Evolutionary conservation across 805 yeast genomes (phyloP).

Genomic region (Cyberlindnera maritima): DNA sequence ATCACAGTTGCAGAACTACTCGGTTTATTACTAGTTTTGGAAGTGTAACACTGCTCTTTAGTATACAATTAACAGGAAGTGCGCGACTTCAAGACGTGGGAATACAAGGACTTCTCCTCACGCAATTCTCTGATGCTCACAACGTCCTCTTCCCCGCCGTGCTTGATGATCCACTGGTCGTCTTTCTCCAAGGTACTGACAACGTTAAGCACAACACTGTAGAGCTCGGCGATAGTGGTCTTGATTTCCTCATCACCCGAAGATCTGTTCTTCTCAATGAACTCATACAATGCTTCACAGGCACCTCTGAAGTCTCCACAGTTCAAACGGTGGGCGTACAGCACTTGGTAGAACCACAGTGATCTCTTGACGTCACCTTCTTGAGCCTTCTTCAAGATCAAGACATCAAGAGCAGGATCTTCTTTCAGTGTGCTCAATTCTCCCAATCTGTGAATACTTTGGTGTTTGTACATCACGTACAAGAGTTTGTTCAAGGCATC

Average conservation of each 20-base stretch:
- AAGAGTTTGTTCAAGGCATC: conserved; percentile 35
- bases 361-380: conserved; percentile 30
- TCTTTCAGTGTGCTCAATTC: conserved; percentile 44
- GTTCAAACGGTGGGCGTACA: conserved; percentile 49
- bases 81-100: neutral
- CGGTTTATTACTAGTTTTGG: neutral
- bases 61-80: neutral
- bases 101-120: conserved; percentile 10
- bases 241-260: conserved; percentile 7
- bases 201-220: conserved; percentile 38
- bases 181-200: conserved; percentile 34
- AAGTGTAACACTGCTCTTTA: neutral
- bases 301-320: conserved; percentile 52
- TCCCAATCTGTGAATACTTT: conserved; percentile 38
- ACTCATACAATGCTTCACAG: conserved; percentile 41
- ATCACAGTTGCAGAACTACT: neutral
- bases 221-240: conserved; percentile 33
- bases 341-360: conserved; percentile 45
- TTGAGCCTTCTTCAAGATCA: conserved; percentile 33
- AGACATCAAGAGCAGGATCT: conserved; percentile 39
- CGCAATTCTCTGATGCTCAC: conserved; percentile 18
- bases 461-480: conserved; percentile 36
- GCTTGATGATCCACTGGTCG: conserved; percentile 41
- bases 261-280: conserved; percentile 29
- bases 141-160: conserved; percentile 23